Base-by-base conservation (phyloP, 257 asterid genomes). In the Osmanthus fragrans region DNA sequence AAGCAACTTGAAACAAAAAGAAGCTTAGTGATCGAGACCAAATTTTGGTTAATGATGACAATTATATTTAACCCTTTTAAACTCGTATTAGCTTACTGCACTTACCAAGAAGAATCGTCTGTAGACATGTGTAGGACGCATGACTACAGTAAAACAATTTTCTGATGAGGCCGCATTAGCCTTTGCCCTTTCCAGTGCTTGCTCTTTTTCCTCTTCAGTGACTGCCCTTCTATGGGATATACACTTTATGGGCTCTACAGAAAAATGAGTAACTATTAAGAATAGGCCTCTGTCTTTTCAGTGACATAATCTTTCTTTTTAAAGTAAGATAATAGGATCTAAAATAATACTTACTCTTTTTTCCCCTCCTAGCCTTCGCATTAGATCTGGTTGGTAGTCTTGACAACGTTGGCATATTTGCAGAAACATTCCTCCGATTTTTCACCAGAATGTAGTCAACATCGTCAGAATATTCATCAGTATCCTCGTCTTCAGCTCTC, bases 51-150 rank as follows among this genome's bases (percentile, higher is more conserved):
- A 47, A 16, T 47, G 7, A 47, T 15, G 21, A 47, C 56, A 15
- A 47, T 19, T 10, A 2, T 40, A 40, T 36, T 36, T 40, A 47
- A 47, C 58, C 58, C 21, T 15, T 47, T 4, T 47, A 47, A 47
- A 47, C 16, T n/a, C n/a, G 15, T 47, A 47, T 47, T 5, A 47
- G 19, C 56, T 15, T 47, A 15, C n/a, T 4, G n/a, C 49, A 40
- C 30, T 73, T 87, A 85, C 88, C 91, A 83, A 32, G 25, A 71
- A 84, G 74, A 80, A 88, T 32, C 81, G 77, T 37, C 27, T 77
- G 83, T 79, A 81, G 3, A 88, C 87, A 54, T 82, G 88, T 7
- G 83, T 78, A 5, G 78, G 75, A 13, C 75, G 75, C 89, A 88
- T 84, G 25, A 82, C 72, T 69, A 78, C 79, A 0, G 70, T 29